These are phyloP conservation scores for Aspergillus leporis DNA, from an alignment of 495 filamentous ascomycete genomes.

Conservation along the genomic window DNA sequence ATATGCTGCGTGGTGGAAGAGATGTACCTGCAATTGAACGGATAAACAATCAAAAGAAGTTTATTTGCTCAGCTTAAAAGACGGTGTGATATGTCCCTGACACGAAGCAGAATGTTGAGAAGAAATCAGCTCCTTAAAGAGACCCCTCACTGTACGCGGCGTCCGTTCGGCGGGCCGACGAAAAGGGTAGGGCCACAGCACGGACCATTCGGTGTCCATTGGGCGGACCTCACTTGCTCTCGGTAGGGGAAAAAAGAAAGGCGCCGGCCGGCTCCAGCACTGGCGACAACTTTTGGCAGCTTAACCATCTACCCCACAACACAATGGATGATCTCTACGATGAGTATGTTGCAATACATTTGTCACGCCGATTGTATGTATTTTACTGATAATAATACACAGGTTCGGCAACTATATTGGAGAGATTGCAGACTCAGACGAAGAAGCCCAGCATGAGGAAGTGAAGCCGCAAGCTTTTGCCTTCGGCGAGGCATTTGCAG, in stretches of 20 bases:
- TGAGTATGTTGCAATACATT: constrained; percentile 53
- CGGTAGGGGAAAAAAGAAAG: constrained; percentile 20
- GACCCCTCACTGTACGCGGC: neutral
- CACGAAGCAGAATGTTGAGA: neutral
- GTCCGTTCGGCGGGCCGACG: neutral
- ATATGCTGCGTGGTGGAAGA: neutral
- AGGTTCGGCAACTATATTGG: constrained; percentile 97
- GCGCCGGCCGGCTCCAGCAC: constrained; percentile 16
- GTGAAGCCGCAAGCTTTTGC: constrained; percentile 72
- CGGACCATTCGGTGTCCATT: neutral
- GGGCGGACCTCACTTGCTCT: constrained; percentile 11
- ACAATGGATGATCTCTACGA: constrained; percentile 84
- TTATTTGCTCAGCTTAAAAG: neutral
- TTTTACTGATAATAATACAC: constrained; percentile 16
- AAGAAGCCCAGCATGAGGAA: constrained; percentile 74
- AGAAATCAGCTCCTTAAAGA: constrained; percentile 1
- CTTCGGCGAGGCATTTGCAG: constrained; percentile 71
- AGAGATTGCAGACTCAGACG: constrained; percentile 85
- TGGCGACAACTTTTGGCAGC: constrained; percentile 16
- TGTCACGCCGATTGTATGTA: constrained; percentile 5
- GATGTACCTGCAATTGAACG: neutral
- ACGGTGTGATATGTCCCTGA: neutral
- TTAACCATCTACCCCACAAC: constrained; percentile 15
- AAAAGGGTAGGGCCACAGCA: neutral
- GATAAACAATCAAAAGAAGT: constrained; percentile 2